Conservation (phyloP, 176 grass and related monocot genomes). For the Bolboschoenus planiculmis region DNA sequence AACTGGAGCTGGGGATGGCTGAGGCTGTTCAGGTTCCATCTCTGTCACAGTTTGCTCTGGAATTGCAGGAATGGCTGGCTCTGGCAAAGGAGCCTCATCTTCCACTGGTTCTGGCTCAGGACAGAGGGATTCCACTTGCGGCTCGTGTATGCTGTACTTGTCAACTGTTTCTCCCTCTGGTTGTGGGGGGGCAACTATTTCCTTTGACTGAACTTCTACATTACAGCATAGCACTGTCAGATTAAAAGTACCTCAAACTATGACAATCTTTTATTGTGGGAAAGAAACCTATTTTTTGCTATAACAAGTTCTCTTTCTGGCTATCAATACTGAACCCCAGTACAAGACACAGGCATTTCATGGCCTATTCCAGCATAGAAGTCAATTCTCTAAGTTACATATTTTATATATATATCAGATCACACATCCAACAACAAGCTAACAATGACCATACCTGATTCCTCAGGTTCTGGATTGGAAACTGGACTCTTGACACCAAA, state of each 20-base stretch:
- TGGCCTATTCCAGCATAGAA: not conserved
- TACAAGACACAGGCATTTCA: not conserved
- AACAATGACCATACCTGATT: slow-evolving; percentile 40
- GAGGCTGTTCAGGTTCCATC: slow-evolving; percentile 36
- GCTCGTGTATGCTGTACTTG: slow-evolving; percentile 51
- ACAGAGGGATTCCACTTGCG: slow-evolving; percentile 35
- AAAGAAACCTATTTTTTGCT: not conserved
- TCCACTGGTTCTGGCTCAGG: slow-evolving; percentile 37
- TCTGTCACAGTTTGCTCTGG: slow-evolving; percentile 43
- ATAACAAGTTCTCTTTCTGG: not conserved
- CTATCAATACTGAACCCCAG: not conserved
- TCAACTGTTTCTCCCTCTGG: slow-evolving; percentile 46
- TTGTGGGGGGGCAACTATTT: slow-evolving; percentile 30
- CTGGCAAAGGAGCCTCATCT: slow-evolving; percentile 46
- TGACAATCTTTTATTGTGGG: not conserved
- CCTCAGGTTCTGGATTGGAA: slow-evolving; percentile 24
- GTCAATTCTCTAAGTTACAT: not conserved
- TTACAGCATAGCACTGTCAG: not conserved
- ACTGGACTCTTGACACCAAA: not conserved
- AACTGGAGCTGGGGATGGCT: slow-evolving; percentile 29
- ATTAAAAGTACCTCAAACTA: not conserved
- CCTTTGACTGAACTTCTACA: slow-evolving; percentile 48
- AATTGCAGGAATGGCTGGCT: slow-evolving; percentile 30
- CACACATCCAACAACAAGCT: not conserved
- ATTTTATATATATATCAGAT: not conserved